Base-by-base conservation (phyloP, 495 filamentous ascomycete genomes). In the Recurvomyces mirabilis region DNA sequence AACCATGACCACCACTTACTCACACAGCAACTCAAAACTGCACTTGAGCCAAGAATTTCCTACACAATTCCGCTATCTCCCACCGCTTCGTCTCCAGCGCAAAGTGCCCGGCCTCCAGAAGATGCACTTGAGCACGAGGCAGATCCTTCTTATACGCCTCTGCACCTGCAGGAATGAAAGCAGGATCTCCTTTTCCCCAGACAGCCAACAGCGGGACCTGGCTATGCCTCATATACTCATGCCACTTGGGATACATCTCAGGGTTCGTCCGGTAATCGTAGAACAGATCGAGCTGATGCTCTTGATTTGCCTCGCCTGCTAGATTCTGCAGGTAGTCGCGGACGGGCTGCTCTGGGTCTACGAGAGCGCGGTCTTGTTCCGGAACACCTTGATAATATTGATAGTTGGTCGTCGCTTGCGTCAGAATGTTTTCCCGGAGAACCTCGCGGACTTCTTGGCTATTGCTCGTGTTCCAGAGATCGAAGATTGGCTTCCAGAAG, bases 41-140 rank as follows among this genome's bases (percentile, higher is more conserved):
- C n/a, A n/a, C n/a, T n/a, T n/a, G n/a, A n/a, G n/a, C 32, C 15
- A 32, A 13, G 53, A 78, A 76, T 6, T 55, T 51, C 45, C 66
- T 47, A 15, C 72, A 71, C 55, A 68, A 57, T 23, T 41, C 40
- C 3, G 67, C 73, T 58, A 81, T 68, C 51, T 63, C 58, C 36
- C 55, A 54, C 36, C 61, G 58, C 45, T 77, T 65, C 2, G 62
- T 75, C 64, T 80, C 75, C 1, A 75, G 55, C 14, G 75, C 75
- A 65, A 81, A 80, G 60, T 82, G 78, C 0, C 75, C 74, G 0
- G 69, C 71, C 57, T 83, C 75, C 34, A 79, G 44, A 32, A 74
- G 59, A 39, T 67, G 60, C 10, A 75, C 54, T 57, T 76, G 68
- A 13, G 71, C 64, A 6, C 68, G 57, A 21, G 63, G 58, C 11